Evolutionary conservation across 306 rosid genomes (phyloP).

Genomic region (Cucurbita maxima): DNA sequence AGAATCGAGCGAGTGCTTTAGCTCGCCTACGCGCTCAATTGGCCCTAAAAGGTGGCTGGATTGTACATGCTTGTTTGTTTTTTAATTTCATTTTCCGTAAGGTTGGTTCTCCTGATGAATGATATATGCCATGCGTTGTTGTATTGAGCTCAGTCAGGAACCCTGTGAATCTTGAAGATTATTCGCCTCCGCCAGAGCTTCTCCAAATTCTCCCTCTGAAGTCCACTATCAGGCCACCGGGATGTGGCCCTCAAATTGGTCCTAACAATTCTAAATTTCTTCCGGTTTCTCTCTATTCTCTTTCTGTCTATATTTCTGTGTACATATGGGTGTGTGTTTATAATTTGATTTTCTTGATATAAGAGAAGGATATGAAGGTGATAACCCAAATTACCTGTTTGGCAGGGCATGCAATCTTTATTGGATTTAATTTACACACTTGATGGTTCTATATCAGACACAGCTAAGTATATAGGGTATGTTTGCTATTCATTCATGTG

Average conservation of each 20-base stretch:
- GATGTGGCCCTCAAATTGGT: slow-evolving; percentile 68
- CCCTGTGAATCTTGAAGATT: slow-evolving; percentile 45
- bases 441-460: slow-evolving; percentile 69
- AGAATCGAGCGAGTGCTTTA: slow-evolving; percentile 73
- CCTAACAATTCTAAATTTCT: slow-evolving; percentile 64
- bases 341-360: not conserved
- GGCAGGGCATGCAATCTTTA: slow-evolving; percentile 90
- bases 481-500: slow-evolving; percentile 11
- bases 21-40: slow-evolving; percentile 66
- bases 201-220: slow-evolving; percentile 72
- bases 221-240: slow-evolving; percentile 63
- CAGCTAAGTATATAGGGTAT: slow-evolving; percentile 79
- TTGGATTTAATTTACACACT: slow-evolving; percentile 71
- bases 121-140: not conserved
- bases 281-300: slow-evolving; percentile 15
- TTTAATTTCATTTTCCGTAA: not conserved
- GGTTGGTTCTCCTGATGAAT: not conserved
- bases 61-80: not conserved
- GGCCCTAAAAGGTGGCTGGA: slow-evolving; percentile 47
- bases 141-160: slow-evolving; percentile 36
- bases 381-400: slow-evolving; percentile 3
- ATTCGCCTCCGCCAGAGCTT: slow-evolving; percentile 65
- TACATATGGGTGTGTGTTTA: not conserved
- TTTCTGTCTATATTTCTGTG: not conserved
- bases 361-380: not conserved